A percentile compares a stretch with the other conserved stretches of the same genome.
phyloP scores from a whole-genome alignment of 164 flowering plant species.

The Sextonia rubra region DNA sequence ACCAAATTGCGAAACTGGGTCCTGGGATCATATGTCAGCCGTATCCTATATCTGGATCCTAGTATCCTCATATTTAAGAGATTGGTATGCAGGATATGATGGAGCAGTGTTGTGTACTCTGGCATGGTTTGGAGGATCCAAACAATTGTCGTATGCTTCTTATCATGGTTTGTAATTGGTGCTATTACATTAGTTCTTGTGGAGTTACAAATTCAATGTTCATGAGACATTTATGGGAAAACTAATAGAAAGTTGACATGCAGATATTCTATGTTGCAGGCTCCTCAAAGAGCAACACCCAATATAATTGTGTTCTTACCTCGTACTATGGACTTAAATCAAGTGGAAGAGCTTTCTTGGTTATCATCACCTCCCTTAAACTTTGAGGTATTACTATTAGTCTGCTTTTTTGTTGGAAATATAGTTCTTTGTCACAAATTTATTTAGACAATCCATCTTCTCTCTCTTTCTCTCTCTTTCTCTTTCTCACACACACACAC shows the following conservation, averaged over 20 bases:
- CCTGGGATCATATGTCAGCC: too few species aligned
- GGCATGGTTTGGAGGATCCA: too few species aligned
- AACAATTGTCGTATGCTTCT: neutral
- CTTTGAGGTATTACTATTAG: constrained; percentile 31
- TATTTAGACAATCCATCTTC: too few species aligned
- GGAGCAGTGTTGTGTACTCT: too few species aligned
- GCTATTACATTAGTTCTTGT: neutral
- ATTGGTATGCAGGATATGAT: too few species aligned
- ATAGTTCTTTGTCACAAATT: neutral
- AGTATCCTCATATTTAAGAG: too few species aligned
- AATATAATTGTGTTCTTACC: constrained; percentile 56
- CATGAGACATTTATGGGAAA: neutral
- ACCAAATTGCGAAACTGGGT: too few species aligned
- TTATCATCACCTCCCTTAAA: constrained; percentile 50
- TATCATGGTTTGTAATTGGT: neutral
- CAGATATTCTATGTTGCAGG: constrained; percentile 49
- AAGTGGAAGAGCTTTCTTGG: constrained; percentile 58
- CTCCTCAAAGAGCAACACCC: constrained; percentile 42
- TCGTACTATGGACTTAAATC: constrained; percentile 42
- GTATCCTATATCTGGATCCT: too few species aligned
- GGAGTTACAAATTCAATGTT: neutral
- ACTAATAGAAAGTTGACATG: constrained; percentile 9
- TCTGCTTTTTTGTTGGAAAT: neutral
- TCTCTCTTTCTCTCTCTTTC: too few species aligned
- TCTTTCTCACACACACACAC: too few species aligned